Evolutionary conservation across 345 rosid species (phyloP).

Genomic region (Cardiospermum halicacabum): DNA sequence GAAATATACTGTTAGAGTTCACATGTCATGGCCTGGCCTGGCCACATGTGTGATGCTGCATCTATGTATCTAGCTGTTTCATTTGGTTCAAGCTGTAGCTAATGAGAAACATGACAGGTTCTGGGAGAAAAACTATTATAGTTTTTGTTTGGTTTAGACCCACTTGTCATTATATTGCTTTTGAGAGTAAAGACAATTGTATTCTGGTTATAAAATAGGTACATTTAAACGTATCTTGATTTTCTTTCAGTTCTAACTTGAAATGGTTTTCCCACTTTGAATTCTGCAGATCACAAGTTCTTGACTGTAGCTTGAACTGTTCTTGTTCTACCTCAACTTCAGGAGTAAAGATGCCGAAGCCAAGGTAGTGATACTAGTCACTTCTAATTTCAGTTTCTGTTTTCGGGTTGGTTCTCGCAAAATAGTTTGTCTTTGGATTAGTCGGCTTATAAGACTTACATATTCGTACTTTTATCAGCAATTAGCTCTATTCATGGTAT

Average conservation of each 20-base stretch:
- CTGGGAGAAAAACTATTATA: neutral
- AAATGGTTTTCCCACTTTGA: neutral
- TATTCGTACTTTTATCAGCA: no score
- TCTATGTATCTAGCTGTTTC: neutral
- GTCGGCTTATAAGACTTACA: neutral
- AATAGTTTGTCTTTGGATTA: neutral
- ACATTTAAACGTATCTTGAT: neutral
- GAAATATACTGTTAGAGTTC: neutral
- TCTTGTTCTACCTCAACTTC: conserved; percentile 6
- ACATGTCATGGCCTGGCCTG: neutral
- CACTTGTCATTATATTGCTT: neutral
- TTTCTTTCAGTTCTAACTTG: neutral
- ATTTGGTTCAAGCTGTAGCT: neutral
- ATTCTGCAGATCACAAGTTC: conserved; percentile 25
- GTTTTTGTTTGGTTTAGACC: conserved; percentile 1
- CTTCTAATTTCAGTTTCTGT: no score
- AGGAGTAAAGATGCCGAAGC: conserved; percentile 55
- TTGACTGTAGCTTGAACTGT: conserved; percentile 1
- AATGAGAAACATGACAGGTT: neutral
- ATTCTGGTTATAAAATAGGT: neutral
- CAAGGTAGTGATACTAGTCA: conserved; percentile 45
- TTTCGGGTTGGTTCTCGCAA: neutral
- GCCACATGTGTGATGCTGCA: neutral
- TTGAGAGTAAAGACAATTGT: neutral
- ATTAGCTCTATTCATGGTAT: neutral